These are phyloP conservation scores for Talaromyces atroroseus DNA, from an alignment of 2,329 filamentous ascomycete genomes.

Conservation along the genomic window DNA sequence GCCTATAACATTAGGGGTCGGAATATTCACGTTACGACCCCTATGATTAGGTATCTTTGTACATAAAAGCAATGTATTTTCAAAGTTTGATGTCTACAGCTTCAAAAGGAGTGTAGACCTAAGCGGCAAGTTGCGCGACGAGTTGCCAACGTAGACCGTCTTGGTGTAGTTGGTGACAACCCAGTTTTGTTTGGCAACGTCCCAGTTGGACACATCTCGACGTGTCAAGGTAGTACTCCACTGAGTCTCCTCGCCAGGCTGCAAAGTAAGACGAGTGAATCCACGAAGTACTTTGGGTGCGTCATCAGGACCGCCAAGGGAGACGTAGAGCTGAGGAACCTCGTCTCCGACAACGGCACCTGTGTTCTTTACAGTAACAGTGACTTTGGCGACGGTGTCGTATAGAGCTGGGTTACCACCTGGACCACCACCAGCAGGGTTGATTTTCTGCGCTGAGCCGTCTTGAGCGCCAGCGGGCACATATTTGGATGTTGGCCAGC, in stretches of 20 bases:
- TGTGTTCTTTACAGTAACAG: constrained; percentile 48
- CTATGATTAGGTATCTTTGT: not conserved
- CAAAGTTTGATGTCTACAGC: not conserved
- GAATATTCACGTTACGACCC: not conserved
- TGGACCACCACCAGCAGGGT: constrained; percentile 53
- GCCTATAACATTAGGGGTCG: not conserved
- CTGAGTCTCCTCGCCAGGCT: constrained; percentile 59
- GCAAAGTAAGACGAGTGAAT: constrained; percentile 72
- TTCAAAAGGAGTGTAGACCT: constrained; percentile 26
- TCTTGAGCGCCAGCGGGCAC: constrained; percentile 49
- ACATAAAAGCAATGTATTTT: not conserved
- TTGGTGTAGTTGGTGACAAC: constrained; percentile 55
- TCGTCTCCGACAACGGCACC: constrained; percentile 47
- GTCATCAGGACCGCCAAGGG: constrained; percentile 72
- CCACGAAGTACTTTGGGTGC: constrained; percentile 62
- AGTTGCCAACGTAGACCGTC: constrained; percentile 56
- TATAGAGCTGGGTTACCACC: constrained; percentile 57
- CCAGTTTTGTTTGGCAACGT: constrained; percentile 76
- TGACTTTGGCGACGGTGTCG: constrained; percentile 46
- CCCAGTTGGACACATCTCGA: constrained; percentile 85
- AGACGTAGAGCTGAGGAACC: constrained; percentile 62
- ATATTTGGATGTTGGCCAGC: constrained; percentile 43
- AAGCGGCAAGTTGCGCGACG: constrained; percentile 53
- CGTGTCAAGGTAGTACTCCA: constrained; percentile 68
- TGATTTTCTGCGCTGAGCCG: constrained; percentile 50